Evolutionary conservation across 78 protist genomes (phyloP).

Genomic region (Cyanophora paradoxa): DNA sequence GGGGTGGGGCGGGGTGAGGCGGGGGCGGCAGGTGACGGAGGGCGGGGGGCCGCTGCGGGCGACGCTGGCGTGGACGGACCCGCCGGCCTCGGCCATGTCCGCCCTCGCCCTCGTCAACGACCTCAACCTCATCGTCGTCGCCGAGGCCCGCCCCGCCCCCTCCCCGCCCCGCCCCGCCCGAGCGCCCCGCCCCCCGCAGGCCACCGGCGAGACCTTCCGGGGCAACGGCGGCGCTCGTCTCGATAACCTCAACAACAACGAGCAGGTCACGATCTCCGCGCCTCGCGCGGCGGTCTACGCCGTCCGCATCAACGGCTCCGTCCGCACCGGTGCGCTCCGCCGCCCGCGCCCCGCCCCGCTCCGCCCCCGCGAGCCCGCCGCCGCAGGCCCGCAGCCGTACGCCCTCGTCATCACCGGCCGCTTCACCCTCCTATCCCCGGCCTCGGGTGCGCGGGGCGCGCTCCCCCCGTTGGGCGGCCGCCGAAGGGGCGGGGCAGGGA

Average conservation of each 20-base stretch:
- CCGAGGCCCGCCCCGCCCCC: too few relatives aligned
- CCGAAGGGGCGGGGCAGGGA: too few relatives aligned
- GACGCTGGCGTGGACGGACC: constrained; percentile 70
- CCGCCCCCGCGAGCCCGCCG: too few relatives aligned
- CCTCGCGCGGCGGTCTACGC: constrained; percentile 10
- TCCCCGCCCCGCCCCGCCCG: too few relatives aligned
- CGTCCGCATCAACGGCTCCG: constrained; percentile 19
- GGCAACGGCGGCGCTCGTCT: constrained; percentile 18
- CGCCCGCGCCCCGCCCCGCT: too few relatives aligned
- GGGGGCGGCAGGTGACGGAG: too few relatives aligned
- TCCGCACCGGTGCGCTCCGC: too few relatives aligned
- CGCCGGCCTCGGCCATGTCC: constrained; percentile 30
- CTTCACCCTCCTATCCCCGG: too few relatives aligned
- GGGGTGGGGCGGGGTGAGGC: too few relatives aligned
- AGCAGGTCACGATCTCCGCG: constrained; percentile 15
- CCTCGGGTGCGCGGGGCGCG: too few relatives aligned
- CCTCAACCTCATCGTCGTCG: constrained; percentile 42
- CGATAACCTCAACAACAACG: constrained; percentile 50
- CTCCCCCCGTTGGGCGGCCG: too few relatives aligned
- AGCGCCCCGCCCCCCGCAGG: too few relatives aligned
- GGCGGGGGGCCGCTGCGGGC: constrained; percentile 18
- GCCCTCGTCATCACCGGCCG: constrained; percentile 36
- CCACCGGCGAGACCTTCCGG: background rate
- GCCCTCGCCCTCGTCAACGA: constrained; percentile 49
- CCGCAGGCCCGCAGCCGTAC: constrained; percentile 14